A percentile compares a stretch with the other conserved stretches of the same genome.
Evolutionary conservation across 2,329 filamentous ascomycete species (phyloP).

Genomic region (Microdochium paspali): DNA sequence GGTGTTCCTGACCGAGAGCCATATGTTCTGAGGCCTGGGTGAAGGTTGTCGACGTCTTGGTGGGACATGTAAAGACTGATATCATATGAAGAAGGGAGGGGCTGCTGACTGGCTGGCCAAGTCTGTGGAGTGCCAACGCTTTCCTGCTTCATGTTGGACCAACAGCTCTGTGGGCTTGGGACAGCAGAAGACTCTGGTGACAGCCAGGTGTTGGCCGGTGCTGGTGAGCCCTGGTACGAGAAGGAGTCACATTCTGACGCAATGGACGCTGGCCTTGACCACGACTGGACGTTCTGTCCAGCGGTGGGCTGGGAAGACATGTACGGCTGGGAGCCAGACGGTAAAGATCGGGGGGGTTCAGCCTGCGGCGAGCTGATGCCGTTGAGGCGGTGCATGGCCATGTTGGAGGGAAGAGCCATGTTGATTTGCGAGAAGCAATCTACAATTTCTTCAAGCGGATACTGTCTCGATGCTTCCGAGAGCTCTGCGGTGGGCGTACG

Average conservation of each 20-base stretch:
- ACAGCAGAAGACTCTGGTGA: neutral
- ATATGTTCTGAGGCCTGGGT: neutral
- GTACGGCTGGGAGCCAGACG: neutral
- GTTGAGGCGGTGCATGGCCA: neutral
- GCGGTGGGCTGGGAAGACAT: neutral
- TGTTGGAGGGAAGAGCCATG: neutral
- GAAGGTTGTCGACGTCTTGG: conserved; percentile 3
- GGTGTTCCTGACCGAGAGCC: neutral
- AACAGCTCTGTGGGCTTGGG: neutral
- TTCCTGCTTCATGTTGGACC: neutral
- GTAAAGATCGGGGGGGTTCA: neutral
- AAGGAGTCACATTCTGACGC: neutral
- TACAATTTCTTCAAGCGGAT: neutral
- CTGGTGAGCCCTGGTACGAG: neutral
- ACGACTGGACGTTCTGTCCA: neutral
- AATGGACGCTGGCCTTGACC: neutral
- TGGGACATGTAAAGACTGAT: neutral
- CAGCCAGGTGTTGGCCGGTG: neutral
- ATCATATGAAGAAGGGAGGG: neutral
- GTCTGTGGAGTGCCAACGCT: neutral
- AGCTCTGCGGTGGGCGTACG: neutral
- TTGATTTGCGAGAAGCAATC: neutral
- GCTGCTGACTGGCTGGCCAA: neutral
- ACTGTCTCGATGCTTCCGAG: neutral
- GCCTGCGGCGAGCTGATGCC: neutral